Evolutionary conservation across 2,329 filamentous ascomycete species (phyloP).

Genomic region (Endocalyx cinctus): DNA sequence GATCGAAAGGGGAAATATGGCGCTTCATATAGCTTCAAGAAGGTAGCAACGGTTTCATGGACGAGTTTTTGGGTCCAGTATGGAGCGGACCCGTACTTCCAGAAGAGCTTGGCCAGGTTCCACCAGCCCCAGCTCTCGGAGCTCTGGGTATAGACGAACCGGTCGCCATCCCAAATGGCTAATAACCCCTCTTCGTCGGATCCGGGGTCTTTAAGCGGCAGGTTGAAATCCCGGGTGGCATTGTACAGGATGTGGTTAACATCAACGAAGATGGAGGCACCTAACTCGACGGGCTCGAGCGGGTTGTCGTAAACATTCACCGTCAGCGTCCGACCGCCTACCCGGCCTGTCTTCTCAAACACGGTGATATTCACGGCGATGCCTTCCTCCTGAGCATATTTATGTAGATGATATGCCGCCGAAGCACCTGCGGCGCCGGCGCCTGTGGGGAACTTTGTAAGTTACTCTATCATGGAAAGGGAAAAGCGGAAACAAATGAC

Average conservation of each 20-base stretch:
- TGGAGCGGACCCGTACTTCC: slow-evolving; percentile 80
- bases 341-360: slow-evolving; percentile 71
- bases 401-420: slow-evolving; percentile 74
- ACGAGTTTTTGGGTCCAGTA: slow-evolving; percentile 69
- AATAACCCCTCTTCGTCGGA: slow-evolving; percentile 52
- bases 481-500: no score
- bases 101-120: slow-evolving; percentile 73
- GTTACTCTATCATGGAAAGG: slow-evolving; percentile 2
- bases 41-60: slow-evolving; percentile 64
- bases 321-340: slow-evolving; percentile 85
- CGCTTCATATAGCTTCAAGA: slow-evolving; percentile 73
- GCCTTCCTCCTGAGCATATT: slow-evolving; percentile 60
- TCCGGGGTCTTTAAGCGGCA: slow-evolving; percentile 48
- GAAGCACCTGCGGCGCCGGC: slow-evolving; percentile 87
- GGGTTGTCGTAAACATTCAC: slow-evolving; percentile 70
- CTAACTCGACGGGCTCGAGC: slow-evolving; percentile 70
- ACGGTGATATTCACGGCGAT: slow-evolving; percentile 74
- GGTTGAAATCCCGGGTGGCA: slow-evolving; percentile 66
- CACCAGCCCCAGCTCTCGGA: slow-evolving; percentile 66
- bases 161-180: slow-evolving; percentile 78
- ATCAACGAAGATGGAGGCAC: slow-evolving; percentile 86
- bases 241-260: slow-evolving; percentile 79
- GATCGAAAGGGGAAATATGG: slow-evolving; percentile 82
- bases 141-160: slow-evolving; percentile 65
- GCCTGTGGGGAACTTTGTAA: slow-evolving; percentile 45